phyloP scores from a whole-genome alignment of 768 basidiomycete genomes.

The Leccinum rimulosum region DNA sequence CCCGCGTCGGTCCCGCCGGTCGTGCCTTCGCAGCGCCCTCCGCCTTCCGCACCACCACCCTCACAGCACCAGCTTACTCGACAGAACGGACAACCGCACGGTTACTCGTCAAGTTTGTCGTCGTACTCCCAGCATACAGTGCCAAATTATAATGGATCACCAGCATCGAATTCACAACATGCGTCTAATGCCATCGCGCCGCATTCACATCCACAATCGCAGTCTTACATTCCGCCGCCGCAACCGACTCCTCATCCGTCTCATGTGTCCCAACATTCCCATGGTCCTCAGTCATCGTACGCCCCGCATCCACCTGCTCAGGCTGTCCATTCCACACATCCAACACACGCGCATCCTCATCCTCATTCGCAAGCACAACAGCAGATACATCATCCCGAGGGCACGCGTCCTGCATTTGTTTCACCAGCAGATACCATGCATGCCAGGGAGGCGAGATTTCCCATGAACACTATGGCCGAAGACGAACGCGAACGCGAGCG shows the following conservation, averaged over 20 bases:
- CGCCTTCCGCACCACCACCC: slow-evolving; percentile 4
- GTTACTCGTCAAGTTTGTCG: slow-evolving; percentile 16
- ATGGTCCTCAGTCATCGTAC: slow-evolving; percentile 14
- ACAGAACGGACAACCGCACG: slow-evolving; percentile 16
- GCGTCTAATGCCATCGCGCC: slow-evolving; percentile 4
- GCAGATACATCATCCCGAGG: slow-evolving; percentile 26
- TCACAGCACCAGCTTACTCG: slow-evolving; percentile 22
- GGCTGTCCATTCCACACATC: slow-evolving; percentile 13
- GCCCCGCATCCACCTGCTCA: slow-evolving; percentile 19
- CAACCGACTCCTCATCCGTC: slow-evolving; percentile 11
- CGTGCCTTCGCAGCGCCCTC: slow-evolving; percentile 20
- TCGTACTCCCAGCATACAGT: slow-evolving; percentile 18
- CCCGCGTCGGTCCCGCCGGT: slow-evolving; percentile 12
- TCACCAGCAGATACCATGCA: slow-evolving; percentile 32
- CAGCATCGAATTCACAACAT: slow-evolving; percentile 19
- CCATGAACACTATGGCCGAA: slow-evolving; percentile 8
- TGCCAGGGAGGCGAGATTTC: slow-evolving; percentile 20
- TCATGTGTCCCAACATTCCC: slow-evolving; percentile 17
- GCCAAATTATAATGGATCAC: slow-evolving; percentile 15
- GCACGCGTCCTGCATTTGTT: slow-evolving; percentile 22
- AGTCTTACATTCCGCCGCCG: slow-evolving; percentile 20
- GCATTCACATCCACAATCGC: slow-evolving; percentile 28
- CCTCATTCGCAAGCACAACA: slow-evolving; percentile 28
- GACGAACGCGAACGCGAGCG: slow-evolving; percentile 24
- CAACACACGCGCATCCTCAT: slow-evolving; percentile 29